phyloP scores from a whole-genome alignment of 768 basidiomycete species.

The Chalciporus sphaerocephalus region DNA sequence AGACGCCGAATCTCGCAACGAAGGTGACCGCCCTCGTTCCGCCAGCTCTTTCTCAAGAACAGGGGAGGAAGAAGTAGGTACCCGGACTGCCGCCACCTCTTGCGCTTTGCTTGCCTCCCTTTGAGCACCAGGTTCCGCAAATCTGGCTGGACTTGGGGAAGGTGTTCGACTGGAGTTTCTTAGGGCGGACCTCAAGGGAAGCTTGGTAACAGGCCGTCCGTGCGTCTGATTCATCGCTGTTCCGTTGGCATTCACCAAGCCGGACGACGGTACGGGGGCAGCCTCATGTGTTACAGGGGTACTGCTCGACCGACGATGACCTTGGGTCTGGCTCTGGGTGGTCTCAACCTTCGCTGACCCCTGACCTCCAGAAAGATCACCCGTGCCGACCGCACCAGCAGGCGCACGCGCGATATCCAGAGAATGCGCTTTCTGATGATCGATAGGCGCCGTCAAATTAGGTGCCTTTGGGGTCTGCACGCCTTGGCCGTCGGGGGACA shows the following conservation, averaged over 20 bases:
- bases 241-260: background rate
- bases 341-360: slow-evolving; percentile 2
- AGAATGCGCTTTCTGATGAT: slow-evolving; percentile 9
- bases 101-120: background rate
- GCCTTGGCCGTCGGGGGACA: background rate
- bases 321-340: background rate
- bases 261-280: background rate
- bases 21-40: background rate
- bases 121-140: background rate
- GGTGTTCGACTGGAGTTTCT: slow-evolving; percentile 49
- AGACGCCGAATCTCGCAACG: slow-evolving; percentile 22
- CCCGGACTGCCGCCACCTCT: no score
- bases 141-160: slow-evolving; percentile 35
- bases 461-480: slow-evolving; percentile 7
- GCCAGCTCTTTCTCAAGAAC: background rate
- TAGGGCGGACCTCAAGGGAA: slow-evolving; percentile 61
- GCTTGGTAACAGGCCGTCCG: slow-evolving; percentile 31
- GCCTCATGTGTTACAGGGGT: background rate
- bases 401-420: slow-evolving; percentile 25
- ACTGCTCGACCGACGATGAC: background rate
- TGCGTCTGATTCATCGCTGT: background rate
- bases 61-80: no score
- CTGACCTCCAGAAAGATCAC: background rate
- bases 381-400: slow-evolving; percentile 6
- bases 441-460: background rate